Percentiles rank a stretch among this genome's conserved stretches.
phyloP scores from a whole-genome alignment of 1,284 basidiomycete genomes.

The Rhodotorula sp. region DNA sequence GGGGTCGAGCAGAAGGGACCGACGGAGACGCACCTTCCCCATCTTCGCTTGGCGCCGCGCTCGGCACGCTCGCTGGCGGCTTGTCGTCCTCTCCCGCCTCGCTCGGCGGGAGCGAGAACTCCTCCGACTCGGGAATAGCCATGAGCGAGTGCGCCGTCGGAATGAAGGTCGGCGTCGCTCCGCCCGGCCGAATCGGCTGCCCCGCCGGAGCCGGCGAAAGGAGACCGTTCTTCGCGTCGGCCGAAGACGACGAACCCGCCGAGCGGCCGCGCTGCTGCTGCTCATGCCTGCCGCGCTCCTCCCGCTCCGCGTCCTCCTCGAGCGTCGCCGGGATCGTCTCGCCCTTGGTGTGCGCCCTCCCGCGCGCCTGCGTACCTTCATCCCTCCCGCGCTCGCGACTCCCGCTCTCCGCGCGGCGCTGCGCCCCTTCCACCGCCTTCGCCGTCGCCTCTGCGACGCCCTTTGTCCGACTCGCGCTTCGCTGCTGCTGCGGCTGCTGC shows the following conservation, averaged over 20 bases:
- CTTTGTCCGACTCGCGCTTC: constrained; percentile 11
- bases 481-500: background rate
- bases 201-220: background rate
- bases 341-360: background rate
- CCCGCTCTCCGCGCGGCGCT: constrained; percentile 7
- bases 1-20: no score
- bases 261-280: background rate
- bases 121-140: constrained; percentile 36
- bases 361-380: background rate
- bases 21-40: no score
- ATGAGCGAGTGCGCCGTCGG: constrained; percentile 26
- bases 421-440: constrained; percentile 22
- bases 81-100: background rate
- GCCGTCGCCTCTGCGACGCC: constrained; percentile 19
- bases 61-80: background rate
- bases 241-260: background rate
- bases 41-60: no score
- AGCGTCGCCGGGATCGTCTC: constrained; percentile 23
- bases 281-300: background rate
- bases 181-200: background rate
- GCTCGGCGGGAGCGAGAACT: constrained; percentile 21
- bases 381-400: constrained; percentile 3
- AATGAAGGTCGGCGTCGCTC: constrained; percentile 18
- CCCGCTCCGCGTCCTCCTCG: constrained; percentile 20
- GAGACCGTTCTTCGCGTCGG: background rate